Percentiles rank a stretch among this genome's conserved stretches.
Evolutionary conservation across 208 protist genomes (phyloP).

Genomic region (Crithidia bombi): DNA sequence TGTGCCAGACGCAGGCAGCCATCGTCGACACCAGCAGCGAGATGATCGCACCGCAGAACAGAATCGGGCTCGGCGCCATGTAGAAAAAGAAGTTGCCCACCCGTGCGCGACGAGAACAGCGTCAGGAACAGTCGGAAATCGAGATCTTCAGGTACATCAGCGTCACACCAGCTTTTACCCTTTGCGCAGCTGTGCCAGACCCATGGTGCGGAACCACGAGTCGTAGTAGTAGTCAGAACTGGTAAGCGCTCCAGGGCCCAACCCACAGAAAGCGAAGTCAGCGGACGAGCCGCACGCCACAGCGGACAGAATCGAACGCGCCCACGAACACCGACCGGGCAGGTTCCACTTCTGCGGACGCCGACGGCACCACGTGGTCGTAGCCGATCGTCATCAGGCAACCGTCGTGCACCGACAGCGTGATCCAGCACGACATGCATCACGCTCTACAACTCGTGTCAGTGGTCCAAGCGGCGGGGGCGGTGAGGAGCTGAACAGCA

Average conservation of each 20-base stretch:
- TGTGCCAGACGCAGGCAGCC: conserved; percentile 73
- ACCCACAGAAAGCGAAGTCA: conserved; percentile 71
- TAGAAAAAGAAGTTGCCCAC: conserved; percentile 74
- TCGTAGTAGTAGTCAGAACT: conserved; percentile 45
- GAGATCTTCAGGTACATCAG: conserved; percentile 92
- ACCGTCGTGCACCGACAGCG: conserved; percentile 84
- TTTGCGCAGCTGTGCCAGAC: conserved; percentile 64
- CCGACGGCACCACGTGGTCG: conserved; percentile 60
- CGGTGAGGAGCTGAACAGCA: too few relatives aligned
- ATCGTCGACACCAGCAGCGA: conserved; percentile 79
- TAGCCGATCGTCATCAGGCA: conserved; percentile 81
- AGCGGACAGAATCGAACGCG: conserved; percentile 55
- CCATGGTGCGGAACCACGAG: conserved; percentile 65
- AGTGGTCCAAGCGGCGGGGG: too few relatives aligned
- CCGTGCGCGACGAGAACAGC: conserved; percentile 89
- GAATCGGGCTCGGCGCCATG: conserved; percentile 58
- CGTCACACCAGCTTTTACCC: conserved; percentile 82
- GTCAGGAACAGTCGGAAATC: conserved; percentile 91
- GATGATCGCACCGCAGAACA: conserved; percentile 66
- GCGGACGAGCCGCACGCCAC: conserved; percentile 73
- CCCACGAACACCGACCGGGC: conserved; percentile 62
- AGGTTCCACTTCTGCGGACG: conserved; percentile 77
- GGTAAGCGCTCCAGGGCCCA: conserved; percentile 63
- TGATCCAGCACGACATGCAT: too few relatives aligned
- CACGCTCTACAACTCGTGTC: too few relatives aligned